Percentiles rank a stretch among this genome's conserved stretches.
Evolutionary conservation across 2,329 filamentous ascomycete genomes (phyloP).

Genomic region (Ceratocystis cacaofunesta): DNA sequence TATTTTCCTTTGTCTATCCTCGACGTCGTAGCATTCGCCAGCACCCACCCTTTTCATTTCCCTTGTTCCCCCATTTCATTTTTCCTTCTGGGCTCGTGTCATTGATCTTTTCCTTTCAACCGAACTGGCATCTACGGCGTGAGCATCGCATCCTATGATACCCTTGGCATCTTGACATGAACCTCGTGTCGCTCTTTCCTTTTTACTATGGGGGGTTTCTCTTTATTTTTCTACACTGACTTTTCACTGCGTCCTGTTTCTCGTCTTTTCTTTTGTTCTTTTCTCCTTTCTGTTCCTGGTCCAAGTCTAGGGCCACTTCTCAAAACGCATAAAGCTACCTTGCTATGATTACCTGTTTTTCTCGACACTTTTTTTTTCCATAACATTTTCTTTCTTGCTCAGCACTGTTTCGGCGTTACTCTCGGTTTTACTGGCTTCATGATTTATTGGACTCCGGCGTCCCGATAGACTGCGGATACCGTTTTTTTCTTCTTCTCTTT

Average conservation of each 20-base stretch:
- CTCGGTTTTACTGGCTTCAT: constrained; percentile 11
- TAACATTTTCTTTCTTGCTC: constrained; percentile 4
- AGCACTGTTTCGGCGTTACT: constrained; percentile 15
- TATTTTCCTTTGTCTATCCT: constrained; percentile 12
- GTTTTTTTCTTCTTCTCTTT: constrained; percentile 2
- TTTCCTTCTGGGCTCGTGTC: background rate
- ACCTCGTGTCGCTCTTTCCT: constrained; percentile 15
- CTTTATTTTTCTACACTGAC: constrained; percentile 2
- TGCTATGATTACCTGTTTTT: constrained; percentile 12
- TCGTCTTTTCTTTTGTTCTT: constrained; percentile 1
- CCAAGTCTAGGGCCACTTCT: background rate
- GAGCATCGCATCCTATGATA: constrained; percentile 16
- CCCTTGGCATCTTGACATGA: constrained; percentile 13
- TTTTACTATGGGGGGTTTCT: constrained; percentile 15
- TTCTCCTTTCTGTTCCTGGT: background rate
- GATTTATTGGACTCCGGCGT: constrained; percentile 12
- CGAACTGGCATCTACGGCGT: constrained; percentile 14
- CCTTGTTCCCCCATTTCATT: constrained; percentile 8
- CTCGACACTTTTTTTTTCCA: background rate
- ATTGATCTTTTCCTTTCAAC: constrained; percentile 12
- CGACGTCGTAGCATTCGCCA: background rate
- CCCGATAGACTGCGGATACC: constrained; percentile 12
- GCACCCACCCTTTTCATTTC: background rate
- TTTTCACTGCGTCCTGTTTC: background rate
- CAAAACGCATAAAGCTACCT: constrained; percentile 7